phyloP scores from a whole-genome alignment of 176 grass and related monocot genomes.

The Zoysia japonica region DNA sequence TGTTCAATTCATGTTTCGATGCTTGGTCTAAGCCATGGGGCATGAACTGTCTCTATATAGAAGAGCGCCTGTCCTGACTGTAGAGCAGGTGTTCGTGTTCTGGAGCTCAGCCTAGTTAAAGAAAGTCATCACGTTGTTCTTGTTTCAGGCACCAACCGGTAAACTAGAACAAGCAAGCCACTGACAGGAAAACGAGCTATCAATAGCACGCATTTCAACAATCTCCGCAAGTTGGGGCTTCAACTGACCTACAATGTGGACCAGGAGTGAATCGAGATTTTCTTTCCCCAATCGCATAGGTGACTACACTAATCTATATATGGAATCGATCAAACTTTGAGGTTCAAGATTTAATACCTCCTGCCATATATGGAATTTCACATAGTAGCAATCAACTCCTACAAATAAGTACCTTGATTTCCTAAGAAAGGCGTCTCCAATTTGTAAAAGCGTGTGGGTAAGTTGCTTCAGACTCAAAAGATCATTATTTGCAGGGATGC shows the following conservation, averaged over 20 bases:
- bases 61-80: neutral
- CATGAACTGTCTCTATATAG: slow-evolving; percentile 34
- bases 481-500: neutral
- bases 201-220: neutral
- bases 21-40: neutral
- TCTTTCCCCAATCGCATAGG: neutral
- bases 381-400: neutral
- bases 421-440: neutral
- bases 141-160: neutral
- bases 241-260: neutral
- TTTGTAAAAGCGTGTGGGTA: neutral
- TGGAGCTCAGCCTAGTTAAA: neutral
- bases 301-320: too few relatives aligned
- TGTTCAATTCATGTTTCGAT: neutral
- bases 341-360: too few relatives aligned
- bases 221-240: neutral
- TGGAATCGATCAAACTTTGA: too few relatives aligned
- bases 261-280: neutral
- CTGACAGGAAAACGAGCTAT: neutral
- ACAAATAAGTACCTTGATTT: neutral
- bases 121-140: neutral
- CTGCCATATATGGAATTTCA: too few relatives aligned
- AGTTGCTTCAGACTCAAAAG: neutral
- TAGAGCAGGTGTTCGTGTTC: neutral
- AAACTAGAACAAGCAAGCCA: neutral